Evolutionary conservation across 768 basidiomycete genomes (phyloP), one percentile per base, ranked within the genome.

Genomic region (Phanerochaete sordida): DNA sequence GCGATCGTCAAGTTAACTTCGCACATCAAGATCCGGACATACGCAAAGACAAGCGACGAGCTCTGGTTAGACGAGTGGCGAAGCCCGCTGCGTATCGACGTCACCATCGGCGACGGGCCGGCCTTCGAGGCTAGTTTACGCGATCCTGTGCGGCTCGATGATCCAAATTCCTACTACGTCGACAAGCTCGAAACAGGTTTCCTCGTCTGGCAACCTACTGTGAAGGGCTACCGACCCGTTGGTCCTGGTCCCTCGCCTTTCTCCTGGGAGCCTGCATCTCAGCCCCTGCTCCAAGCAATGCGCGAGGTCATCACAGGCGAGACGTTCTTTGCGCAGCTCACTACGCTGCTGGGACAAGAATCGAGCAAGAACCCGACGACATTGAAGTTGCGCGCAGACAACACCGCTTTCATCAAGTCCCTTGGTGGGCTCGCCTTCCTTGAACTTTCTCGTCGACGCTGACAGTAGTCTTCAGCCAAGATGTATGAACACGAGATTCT

Each of bases 151-250:
- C 60, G 55, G 26, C 59, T 37, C 47, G 58, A 55, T 30, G 57
- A 35, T 57, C 56, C 63, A n/a, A 62, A 62, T 50, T 56, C 78
- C 23, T 70, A 73, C 55, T 91, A 87, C 70, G 75, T 90, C 21
- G 93, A 96, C 73, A 88, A 91, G 68, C 74, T 90, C 23, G 73
- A 77, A 35, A 90, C 88, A 7, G 94, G 93, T 1, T 95, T 93
- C 76, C 71, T 95, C 54, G 74, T 84, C 2, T 95, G 93, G 92
- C 73, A 81, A 24, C 70, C 80, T 62, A 78, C 76, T 35, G 75
- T 92, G 52, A 85, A 86, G 65, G 87, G 79, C 16, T 93, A 91
- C 67, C 69, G 62, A 31, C 68, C 75, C 27, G 71, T 77, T 2
- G 64, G 70, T 6, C 75, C 75, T 5, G 73, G 75, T n/a, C 62